Conservation (phyloP, 164 flowering plant species). For the Liriodendron chinense region DNA sequence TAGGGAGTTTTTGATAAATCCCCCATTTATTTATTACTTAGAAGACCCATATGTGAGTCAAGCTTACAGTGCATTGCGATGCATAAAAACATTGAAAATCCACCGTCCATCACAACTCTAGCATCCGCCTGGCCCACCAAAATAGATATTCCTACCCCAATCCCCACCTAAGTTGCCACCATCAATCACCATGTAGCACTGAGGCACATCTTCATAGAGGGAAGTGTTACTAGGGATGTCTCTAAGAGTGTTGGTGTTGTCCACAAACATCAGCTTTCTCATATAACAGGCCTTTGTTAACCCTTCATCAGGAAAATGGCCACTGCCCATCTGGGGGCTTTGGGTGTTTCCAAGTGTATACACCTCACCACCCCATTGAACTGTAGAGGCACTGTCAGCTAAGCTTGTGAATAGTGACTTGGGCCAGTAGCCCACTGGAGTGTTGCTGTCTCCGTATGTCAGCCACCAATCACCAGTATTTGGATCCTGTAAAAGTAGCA, state of each 20-base stretch:
- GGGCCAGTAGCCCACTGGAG: not conserved
- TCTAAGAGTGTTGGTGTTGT: not conserved
- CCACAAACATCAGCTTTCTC: not conserved
- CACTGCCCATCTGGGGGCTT: constrained; percentile 4
- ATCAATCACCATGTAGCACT: not conserved
- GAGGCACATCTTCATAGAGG: not conserved
- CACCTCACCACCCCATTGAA: constrained; percentile 7
- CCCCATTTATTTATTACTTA: too few relatives aligned
- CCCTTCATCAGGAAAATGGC: constrained; percentile 4
- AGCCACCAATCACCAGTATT: not conserved
- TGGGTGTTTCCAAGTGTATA: not conserved
- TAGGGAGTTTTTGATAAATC: too few relatives aligned
- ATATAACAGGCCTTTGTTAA: not conserved
- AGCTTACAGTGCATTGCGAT: too few relatives aligned
- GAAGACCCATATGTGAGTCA: too few relatives aligned
- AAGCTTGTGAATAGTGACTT: not conserved
- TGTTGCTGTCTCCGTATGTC: not conserved
- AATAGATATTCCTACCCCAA: not conserved
- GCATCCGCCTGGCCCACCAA: not conserved
- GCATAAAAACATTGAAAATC: too few relatives aligned
- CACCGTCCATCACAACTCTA: too few relatives aligned
- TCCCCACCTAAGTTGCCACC: not conserved
- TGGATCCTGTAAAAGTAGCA: not conserved
- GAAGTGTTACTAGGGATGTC: not conserved
- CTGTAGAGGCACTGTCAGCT: not conserved